Percentiles rank a stretch among this genome's conserved stretches.
These are phyloP conservation scores for Spiraea crenata DNA, from an alignment of 331 rosid genomes.

Conservation along the genomic window DNA sequence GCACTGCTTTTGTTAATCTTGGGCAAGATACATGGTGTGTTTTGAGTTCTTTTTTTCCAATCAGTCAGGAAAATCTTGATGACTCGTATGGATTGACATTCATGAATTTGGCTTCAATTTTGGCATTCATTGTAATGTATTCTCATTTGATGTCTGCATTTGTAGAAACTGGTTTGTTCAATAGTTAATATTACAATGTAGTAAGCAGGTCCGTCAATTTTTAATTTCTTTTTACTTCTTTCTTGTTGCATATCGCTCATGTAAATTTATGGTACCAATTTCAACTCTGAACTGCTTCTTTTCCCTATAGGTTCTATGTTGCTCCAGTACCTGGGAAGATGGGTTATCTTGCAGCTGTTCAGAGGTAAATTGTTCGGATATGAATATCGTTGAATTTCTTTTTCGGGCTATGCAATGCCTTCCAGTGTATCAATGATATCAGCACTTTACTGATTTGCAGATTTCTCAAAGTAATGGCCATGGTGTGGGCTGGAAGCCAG, in stretches of 20 bases:
- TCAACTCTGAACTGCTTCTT: slow-evolving; percentile 15
- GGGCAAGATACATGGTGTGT: too few species aligned
- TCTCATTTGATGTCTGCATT: too few species aligned
- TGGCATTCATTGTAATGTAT: too few species aligned
- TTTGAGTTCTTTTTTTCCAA: too few species aligned
- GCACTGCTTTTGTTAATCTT: too few species aligned
- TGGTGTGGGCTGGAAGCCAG: slow-evolving; percentile 99
- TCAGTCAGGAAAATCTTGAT: too few species aligned
- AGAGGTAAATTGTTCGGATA: slow-evolving; percentile 40
- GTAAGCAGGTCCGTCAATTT: background rate
- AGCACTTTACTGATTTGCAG: slow-evolving; percentile 34
- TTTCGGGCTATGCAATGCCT: background rate
- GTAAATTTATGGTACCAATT: background rate
- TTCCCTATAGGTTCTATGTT: slow-evolving; percentile 64
- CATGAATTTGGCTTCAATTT: too few species aligned
- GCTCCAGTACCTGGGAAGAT: slow-evolving; percentile 79
- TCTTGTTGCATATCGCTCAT: background rate
- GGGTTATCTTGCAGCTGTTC: slow-evolving; percentile 84
- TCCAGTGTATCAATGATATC: background rate
- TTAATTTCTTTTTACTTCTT: background rate
- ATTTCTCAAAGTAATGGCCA: slow-evolving; percentile 89
- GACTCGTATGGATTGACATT: too few species aligned
- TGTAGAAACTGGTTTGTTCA: too few species aligned
- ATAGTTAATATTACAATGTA: background rate
- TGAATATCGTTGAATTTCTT: background rate